Conservation (phyloP, 176 grass and related monocot species). For the Hordeum marinum region DNA sequence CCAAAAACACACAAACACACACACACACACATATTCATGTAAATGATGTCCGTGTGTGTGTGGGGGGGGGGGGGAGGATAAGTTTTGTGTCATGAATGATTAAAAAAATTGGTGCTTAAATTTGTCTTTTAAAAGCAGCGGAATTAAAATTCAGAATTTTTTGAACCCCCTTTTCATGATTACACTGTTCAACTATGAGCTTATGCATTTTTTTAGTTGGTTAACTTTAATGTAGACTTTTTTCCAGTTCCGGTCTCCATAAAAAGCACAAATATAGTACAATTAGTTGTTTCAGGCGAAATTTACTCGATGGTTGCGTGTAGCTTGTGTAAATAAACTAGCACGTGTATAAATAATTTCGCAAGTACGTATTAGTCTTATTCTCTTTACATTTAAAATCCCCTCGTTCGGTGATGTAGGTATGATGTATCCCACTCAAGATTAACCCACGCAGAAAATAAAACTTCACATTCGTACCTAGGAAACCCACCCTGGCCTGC, state of each 20-base stretch:
- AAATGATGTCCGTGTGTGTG: no score
- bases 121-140: background rate
- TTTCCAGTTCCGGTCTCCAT: fast-evolving
- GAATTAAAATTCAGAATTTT: background rate
- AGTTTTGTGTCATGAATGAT: background rate
- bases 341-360: background rate
- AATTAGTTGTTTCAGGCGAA: background rate
- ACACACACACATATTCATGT: background rate
- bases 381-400: background rate
- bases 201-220: background rate
- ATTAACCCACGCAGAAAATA: background rate
- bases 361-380: background rate
- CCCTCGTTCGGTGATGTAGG: background rate
- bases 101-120: background rate
- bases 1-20: no score
- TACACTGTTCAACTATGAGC: background rate
- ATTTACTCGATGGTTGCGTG: background rate
- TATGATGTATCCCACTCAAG: background rate
- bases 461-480: no score
- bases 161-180: background rate
- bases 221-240: background rate
- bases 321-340: background rate
- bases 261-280: background rate
- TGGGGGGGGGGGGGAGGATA: no score
- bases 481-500: no score